Evolutionary conservation across 2,329 filamentous ascomycete genomes (phyloP).

Genomic region (Pseudopithomyces chartarum): DNA sequence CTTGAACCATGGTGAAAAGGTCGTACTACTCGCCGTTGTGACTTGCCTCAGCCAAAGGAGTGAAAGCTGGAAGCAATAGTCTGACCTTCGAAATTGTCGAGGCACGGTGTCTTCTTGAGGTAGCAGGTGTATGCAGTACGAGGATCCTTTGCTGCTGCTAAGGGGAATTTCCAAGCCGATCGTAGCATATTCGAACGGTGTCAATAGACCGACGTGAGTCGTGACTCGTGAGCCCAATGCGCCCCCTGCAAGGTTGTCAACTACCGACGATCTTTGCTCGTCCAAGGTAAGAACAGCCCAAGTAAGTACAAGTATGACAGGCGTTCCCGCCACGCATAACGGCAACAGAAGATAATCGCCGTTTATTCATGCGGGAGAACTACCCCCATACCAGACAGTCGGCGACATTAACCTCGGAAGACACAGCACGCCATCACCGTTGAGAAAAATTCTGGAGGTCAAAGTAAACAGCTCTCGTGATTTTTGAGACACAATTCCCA

Average conservation of each 20-base stretch:
- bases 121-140: neutral
- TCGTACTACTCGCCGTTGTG: conserved; percentile 1
- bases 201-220: neutral
- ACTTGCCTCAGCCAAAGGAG: conserved; percentile 1
- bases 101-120: neutral
- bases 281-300: neutral
- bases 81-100: conserved; percentile 1
- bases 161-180: neutral
- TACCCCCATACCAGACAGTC: neutral
- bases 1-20: conserved; percentile 8
- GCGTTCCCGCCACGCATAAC: neutral
- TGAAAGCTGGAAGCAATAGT: neutral
- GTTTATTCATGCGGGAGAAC: neutral
- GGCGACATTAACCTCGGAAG: neutral
- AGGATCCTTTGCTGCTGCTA: neutral
- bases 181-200: neutral
- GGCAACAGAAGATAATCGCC: neutral
- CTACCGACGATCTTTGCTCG: conserved; percentile 9
- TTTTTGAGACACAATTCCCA: neutral
- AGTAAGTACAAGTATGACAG: neutral
- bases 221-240: conserved; percentile 1
- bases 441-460: too few relatives aligned
- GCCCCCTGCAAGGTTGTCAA: neutral
- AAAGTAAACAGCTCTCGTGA: too few relatives aligned
- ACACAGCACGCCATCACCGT: neutral